phyloP scores from a whole-genome alignment of 1,284 basidiomycete species.

The Microbotryum scabiosae region DNA sequence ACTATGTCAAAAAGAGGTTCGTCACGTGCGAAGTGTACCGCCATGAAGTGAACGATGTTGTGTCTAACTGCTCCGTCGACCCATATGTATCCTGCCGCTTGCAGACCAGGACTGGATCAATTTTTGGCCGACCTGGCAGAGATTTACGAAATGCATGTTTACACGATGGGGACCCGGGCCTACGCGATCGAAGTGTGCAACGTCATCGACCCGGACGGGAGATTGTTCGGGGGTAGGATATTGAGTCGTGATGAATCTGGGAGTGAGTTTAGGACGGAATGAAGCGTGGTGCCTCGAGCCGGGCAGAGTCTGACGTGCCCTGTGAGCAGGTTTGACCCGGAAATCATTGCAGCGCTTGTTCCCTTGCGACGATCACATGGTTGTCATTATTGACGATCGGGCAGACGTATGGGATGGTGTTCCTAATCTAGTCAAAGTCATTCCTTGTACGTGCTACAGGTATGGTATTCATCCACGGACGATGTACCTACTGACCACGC shows the following conservation, averaged over 20 bases:
- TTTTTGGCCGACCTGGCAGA: conserved; percentile 65
- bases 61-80: no score
- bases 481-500: not conserved
- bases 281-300: conserved; percentile 21
- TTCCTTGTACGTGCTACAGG: conserved; percentile 62
- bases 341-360: conserved; percentile 87
- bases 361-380: conserved; percentile 95
- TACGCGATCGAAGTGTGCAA: conserved; percentile 94
- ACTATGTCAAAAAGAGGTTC: conserved; percentile 92
- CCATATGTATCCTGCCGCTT: no score
- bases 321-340: conserved; percentile 60
- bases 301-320: not conserved
- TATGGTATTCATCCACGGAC: not conserved
- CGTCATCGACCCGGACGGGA: conserved; percentile 80
- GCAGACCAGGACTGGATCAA: conserved; percentile 71
- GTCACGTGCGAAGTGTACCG: not conserved
- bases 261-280: conserved; percentile 51
- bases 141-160: conserved; percentile 97
- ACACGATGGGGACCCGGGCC: conserved; percentile 96
- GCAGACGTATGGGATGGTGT: conserved; percentile 96
- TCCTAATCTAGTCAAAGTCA: conserved; percentile 90
- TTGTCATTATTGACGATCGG: conserved; percentile 96
- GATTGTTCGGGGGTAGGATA: conserved; percentile 76
- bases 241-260: conserved; percentile 91
- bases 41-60: no score